Base-by-base conservation (phyloP, 2,329 filamentous ascomycete species). In the Knufia fluminis region DNA sequence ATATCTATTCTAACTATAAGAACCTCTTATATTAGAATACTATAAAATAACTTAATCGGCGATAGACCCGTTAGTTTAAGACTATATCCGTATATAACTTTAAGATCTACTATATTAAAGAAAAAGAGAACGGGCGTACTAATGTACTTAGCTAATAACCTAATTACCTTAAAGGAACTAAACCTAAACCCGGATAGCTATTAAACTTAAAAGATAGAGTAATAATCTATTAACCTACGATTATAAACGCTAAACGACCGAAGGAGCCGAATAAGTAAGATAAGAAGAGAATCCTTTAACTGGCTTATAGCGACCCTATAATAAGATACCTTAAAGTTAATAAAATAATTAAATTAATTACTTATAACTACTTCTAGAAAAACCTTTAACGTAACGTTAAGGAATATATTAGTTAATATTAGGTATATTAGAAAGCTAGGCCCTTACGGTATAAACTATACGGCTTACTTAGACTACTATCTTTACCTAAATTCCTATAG, bases 401-500 rank as follows among this genome's bases (percentile, higher is more conserved):
- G 26, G 20, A 49, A 19, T 53, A 47, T 24, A 48, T 53, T 10
- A 35, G 41, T 10, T 42, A 52, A 8, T 55, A 40, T 19, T 16
- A 51, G 32, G 33, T 36, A n/a, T 55, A 48, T 14, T 16, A 44
- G 16, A 51, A 55, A 48, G 39, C 14, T 12, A 55, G 49, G 26
- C 20, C 51, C 16, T 22, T 19, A 41, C 14, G 24, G 42, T 42
- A 55, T 52, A 53, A 52, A 40, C 48, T 32, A 26, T 55, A 49
- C 43, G 2, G 46, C 14, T 12, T 48, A 41, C 36, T 52, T 46
- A 33, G 42, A 14, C 36, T 32, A 1, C 16, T 26, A 54, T 50
- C 23, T 23, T 19, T n/a, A 6, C 38, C 54, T 41, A 55, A 54
- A 49, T 51, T 54, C 55, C 56, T 20, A n/a, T 51, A 36, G 24